Base-by-base conservation (phyloP, 306 rosid species). In the Vicia sativa region DNA sequence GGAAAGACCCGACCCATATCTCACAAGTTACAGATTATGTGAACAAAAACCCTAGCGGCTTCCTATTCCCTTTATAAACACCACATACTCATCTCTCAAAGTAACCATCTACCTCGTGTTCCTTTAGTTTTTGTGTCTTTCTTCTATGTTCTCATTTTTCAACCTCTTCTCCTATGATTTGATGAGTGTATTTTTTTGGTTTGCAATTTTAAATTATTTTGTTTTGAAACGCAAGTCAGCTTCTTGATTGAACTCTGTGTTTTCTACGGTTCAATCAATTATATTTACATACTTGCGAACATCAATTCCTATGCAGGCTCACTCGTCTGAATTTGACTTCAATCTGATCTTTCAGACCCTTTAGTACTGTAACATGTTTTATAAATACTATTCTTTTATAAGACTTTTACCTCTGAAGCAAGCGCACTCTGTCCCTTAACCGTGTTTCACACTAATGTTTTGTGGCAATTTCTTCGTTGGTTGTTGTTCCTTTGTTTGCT, bases 381-480 rank as follows among this genome's bases (percentile, higher is more conserved):
- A 6, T 31, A 25, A 25, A 5, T 31, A 5, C 5, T 6, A 4
- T n/a, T n/a, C 7, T 5, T 5, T 5, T 7, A 29, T 29, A 4
- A 0, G 34, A 29, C 7, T 29, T 29, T 29, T 29, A 29, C 5
- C 0, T 4, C 5, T 4, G 7, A 29, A 29, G 97, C 93, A 91
- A 86, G 83, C 93, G 82, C 97, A 88, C 92, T 88, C 87, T 88
- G 96, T 91, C 89, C 87, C 84, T 14, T 67, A 82, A 81, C 91
- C 58, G 74, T 79, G 50, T 42, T 67, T 62, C 2, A 3, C 54
- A 61, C 71, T 4, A 67, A 83, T 85, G 89, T 86, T 86, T 76
- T 82, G 93, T 50, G 91, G 87, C 96, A 88, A 86, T 88, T 91
- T 86, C 97, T 88, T 88, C 92, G 91, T 91, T 18, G 0, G 18